A percentile compares a stretch with the other conserved stretches of the same genome.
Evolutionary conservation across 768 basidiomycete genomes (phyloP).

Genomic region (Tricholoma saponaceum): DNA sequence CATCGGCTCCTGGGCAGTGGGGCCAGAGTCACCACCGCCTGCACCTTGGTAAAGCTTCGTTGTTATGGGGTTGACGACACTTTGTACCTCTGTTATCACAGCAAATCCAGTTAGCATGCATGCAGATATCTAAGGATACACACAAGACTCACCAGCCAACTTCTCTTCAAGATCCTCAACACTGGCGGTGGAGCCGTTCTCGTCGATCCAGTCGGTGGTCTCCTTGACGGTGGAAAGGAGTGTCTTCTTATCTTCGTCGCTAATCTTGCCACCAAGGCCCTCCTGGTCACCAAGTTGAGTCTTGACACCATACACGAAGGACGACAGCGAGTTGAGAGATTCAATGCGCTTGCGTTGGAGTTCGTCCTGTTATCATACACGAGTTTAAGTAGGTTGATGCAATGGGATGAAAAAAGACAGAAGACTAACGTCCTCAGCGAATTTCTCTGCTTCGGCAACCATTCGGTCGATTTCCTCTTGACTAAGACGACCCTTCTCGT

Average conservation of each 20-base stretch:
- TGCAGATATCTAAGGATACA: neutral
- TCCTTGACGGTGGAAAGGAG: conserved; percentile 83
- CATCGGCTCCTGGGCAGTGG: conserved; percentile 36
- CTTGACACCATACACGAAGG: conserved; percentile 85
- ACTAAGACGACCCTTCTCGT: conserved; percentile 89
- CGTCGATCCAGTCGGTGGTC: conserved; percentile 88
- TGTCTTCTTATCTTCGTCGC: conserved; percentile 79
- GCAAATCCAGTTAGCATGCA: conserved; percentile 2
- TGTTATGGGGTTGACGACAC: conserved; percentile 79
- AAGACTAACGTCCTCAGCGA: conserved; percentile 36
- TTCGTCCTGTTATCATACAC: conserved; percentile 42
- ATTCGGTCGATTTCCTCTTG: conserved; percentile 94
- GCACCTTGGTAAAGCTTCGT: conserved; percentile 66
- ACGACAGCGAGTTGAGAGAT: conserved; percentile 76
- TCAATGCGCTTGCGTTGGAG: conserved; percentile 80
- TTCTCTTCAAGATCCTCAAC: conserved; percentile 94
- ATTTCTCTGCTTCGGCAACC: conserved; percentile 92
- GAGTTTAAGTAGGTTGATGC: conserved; percentile 31
- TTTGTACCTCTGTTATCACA: conserved; percentile 54
- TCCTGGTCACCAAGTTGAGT: conserved; percentile 82
- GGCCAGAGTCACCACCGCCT: conserved; percentile 20
- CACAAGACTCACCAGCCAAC: conserved; percentile 43
- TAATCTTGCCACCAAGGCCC: conserved; percentile 87
- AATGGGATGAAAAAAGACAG: no score
- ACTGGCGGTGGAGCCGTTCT: conserved; percentile 68